Evolutionary conservation across 1,284 basidiomycete species (phyloP).

Genomic region (Pyrrhoderma lamaoense): DNA sequence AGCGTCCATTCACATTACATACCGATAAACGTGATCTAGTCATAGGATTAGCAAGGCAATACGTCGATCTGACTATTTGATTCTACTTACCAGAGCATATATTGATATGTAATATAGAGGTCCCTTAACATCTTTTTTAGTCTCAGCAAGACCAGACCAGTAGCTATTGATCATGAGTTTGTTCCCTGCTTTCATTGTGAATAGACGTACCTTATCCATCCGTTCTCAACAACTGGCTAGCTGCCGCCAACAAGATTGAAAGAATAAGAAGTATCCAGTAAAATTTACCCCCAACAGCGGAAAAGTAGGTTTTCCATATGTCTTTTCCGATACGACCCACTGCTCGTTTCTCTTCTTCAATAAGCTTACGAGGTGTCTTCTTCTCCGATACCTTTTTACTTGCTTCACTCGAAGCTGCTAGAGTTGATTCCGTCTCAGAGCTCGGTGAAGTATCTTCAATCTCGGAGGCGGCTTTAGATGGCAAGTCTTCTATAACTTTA

Average conservation of each 20-base stretch:
- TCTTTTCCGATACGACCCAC: slow-evolving; percentile 72
- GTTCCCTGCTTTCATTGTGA: too few species aligned
- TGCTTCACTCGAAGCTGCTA: slow-evolving; percentile 26
- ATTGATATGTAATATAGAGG: slow-evolving; percentile 71
- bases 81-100: slow-evolving; percentile 54
- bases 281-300: slow-evolving; percentile 53
- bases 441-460: slow-evolving; percentile 23
- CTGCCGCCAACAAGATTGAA: slow-evolving; percentile 55
- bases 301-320: slow-evolving; percentile 79
- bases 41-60: slow-evolving; percentile 7
- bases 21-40: slow-evolving; percentile 37
- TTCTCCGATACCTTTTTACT: slow-evolving; percentile 37
- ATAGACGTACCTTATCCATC: slow-evolving; percentile 62
- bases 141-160: slow-evolving; percentile 53
- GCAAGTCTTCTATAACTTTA: slow-evolving; percentile 27
- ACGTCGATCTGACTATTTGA: too few species aligned
- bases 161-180: slow-evolving; percentile 31
- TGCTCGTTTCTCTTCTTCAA: slow-evolving; percentile 87
- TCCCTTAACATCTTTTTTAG: slow-evolving; percentile 34
- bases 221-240: slow-evolving; percentile 73
- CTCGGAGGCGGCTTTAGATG: slow-evolving; percentile 21
- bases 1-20: slow-evolving; percentile 11
- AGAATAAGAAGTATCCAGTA: slow-evolving; percentile 71
- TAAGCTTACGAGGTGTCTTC: slow-evolving; percentile 74
- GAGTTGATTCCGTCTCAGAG: slow-evolving; percentile 24